phyloP scores from a whole-genome alignment of 306 rosid species.

The Castanea sativa region DNA sequence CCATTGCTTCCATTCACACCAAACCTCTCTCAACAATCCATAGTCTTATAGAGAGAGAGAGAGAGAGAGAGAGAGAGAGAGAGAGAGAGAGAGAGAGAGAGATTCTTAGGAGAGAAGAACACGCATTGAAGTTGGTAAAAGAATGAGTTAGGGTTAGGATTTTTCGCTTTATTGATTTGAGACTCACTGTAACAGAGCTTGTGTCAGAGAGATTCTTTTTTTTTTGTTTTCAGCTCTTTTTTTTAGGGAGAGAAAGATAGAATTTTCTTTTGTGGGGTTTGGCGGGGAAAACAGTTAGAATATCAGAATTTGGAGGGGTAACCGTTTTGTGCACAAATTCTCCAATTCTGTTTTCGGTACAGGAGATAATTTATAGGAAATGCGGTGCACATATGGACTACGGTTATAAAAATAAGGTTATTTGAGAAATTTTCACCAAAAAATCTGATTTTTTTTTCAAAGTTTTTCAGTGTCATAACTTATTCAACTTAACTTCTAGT shows the following conservation, averaged over 20 bases:
- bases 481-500: no score
- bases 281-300: neutral
- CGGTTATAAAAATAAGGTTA: no score
- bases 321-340: slow-evolving; percentile 29
- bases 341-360: neutral
- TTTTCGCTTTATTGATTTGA: slow-evolving; percentile 9
- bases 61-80: no score
- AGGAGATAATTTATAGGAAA: neutral
- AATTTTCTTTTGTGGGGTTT: neutral
- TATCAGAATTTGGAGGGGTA: neutral
- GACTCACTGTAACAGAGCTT: slow-evolving; percentile 28
- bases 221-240: no score
- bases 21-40: neutral
- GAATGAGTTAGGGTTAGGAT: slow-evolving; percentile 10
- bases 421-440: no score
- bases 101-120: slow-evolving; percentile 47
- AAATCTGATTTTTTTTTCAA: no score
- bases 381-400: no score
- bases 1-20: slow-evolving; percentile 17
- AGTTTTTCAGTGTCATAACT: no score
- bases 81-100: neutral
- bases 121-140: slow-evolving; percentile 43
- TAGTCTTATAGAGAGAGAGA: no score
- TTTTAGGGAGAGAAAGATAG: neutral
- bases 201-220: slow-evolving; percentile 59